Evolutionary conservation across 129 eudicot genomes (phyloP).

Genomic region (Flaveria brownii): DNA sequence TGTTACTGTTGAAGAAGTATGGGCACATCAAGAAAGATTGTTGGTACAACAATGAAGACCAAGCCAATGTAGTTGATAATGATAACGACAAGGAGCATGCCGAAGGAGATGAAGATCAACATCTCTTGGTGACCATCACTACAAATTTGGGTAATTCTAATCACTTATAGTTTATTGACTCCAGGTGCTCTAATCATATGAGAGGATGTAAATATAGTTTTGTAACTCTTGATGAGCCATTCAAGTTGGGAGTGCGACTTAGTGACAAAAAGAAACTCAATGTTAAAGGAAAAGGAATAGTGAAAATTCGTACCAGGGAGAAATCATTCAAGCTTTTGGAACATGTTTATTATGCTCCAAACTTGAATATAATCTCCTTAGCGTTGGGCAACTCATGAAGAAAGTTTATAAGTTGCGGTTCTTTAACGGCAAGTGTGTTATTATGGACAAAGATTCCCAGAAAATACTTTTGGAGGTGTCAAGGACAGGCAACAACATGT

Average conservation of each 20-base stretch:
- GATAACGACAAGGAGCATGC: background rate
- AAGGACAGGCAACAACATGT: background rate
- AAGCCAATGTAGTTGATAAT: background rate
- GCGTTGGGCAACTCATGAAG: background rate
- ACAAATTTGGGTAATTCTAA: background rate
- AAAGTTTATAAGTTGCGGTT: background rate
- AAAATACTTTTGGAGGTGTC: background rate
- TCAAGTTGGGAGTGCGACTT: background rate
- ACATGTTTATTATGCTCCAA: background rate
- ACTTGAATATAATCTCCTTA: background rate
- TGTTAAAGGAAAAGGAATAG: background rate
- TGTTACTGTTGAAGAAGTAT: background rate
- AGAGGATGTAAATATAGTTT: background rate
- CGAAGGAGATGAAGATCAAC: background rate
- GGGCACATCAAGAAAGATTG: background rate
- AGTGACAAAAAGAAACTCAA: background rate
- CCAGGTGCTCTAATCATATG: background rate
- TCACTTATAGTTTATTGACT: background rate
- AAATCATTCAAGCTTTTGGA: background rate
- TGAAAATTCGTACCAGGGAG: background rate
- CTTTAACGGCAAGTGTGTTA: background rate
- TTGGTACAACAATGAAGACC: background rate
- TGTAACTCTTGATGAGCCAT: background rate
- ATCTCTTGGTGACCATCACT: background rate
- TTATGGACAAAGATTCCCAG: background rate